Conservation (phyloP, 306 rosid species). For the Begonia peltatifolia region DNA sequence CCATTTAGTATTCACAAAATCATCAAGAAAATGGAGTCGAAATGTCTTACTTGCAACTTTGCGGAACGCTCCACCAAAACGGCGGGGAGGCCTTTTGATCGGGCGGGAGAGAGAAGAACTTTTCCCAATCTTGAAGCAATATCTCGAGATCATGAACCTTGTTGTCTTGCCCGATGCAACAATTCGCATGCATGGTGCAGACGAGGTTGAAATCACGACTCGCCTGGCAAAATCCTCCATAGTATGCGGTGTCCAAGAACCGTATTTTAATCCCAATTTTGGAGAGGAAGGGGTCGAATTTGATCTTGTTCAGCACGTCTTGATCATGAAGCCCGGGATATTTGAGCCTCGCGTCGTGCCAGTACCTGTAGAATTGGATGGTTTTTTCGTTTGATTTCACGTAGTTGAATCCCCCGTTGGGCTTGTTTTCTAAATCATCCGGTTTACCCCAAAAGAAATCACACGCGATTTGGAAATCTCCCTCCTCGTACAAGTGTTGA, state of each 20-base stretch:
- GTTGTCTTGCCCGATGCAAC: constrained; percentile 61
- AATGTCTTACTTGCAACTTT: constrained; percentile 43
- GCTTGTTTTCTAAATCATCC: constrained; percentile 18
- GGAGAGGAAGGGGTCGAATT: constrained; percentile 20
- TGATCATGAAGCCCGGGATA: constrained; percentile 48
- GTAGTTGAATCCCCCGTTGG: constrained; percentile 76
- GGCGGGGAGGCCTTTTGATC: constrained; percentile 2
- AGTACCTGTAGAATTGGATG: constrained; percentile 46
- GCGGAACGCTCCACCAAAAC: constrained; percentile 50
- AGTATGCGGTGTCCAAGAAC: constrained; percentile 44
- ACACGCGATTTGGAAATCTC: constrained; percentile 78
- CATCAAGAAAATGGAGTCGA: no score
- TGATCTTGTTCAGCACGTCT: constrained; percentile 60
- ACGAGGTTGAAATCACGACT: constrained; percentile 29
- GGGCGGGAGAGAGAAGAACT: constrained; percentile 17
- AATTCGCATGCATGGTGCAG: constrained; percentile 82
- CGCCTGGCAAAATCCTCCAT: constrained; percentile 67
- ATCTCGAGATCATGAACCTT: constrained; percentile 55
- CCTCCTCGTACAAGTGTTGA: constrained; percentile 25
- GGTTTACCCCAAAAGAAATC: constrained; percentile 40
- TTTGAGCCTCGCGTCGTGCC: constrained; percentile 34
- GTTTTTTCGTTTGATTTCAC: constrained; percentile 45
- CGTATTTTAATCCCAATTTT: constrained; percentile 29
- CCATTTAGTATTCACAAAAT: no score
- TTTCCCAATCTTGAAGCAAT: constrained; percentile 65